phyloP scores from a whole-genome alignment of 2,329 filamentous ascomycete species.

The Sarocladiaceae sp. region DNA sequence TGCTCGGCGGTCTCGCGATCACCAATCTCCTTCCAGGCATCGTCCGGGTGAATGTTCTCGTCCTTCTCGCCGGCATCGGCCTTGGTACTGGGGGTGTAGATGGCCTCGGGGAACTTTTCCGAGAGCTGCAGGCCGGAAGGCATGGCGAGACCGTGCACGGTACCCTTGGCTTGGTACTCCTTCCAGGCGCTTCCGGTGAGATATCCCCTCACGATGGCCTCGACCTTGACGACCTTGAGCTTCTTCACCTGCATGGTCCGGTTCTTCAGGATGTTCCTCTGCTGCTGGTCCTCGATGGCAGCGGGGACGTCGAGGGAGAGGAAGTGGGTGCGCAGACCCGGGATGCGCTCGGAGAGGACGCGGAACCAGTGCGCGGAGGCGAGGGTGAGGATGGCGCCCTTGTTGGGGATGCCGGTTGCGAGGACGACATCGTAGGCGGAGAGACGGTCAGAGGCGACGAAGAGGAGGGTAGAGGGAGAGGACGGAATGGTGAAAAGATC shows the following conservation, averaged over 20 bases:
- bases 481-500: conserved; percentile 71
- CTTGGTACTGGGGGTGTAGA: conserved; percentile 79
- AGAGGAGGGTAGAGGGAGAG: conserved; percentile 55
- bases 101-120: conserved; percentile 58
- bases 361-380: conserved; percentile 47
- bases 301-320: conserved; percentile 36
- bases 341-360: conserved; percentile 37
- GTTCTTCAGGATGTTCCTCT: conserved; percentile 49
- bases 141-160: conserved; percentile 71
- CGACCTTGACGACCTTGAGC: conserved; percentile 55
- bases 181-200: conserved; percentile 80
- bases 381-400: conserved; percentile 44
- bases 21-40: conserved; percentile 42
- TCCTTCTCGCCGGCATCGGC: conserved; percentile 72
- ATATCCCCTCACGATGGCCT: conserved; percentile 66
- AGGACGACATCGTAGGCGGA: conserved; percentile 93
- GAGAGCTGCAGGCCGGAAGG: conserved; percentile 64
- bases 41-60: conserved; percentile 74
- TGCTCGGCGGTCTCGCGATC: conserved; percentile 24
- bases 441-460: conserved; percentile 83
- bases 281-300: conserved; percentile 24
- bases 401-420: conserved; percentile 56
- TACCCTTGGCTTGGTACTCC: conserved; percentile 66
- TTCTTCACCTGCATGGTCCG: conserved; percentile 74
- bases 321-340: conserved; percentile 46